Conservation (phyloP, 495 filamentous ascomycete species). For the Recurvomyces mirabilis region DNA sequence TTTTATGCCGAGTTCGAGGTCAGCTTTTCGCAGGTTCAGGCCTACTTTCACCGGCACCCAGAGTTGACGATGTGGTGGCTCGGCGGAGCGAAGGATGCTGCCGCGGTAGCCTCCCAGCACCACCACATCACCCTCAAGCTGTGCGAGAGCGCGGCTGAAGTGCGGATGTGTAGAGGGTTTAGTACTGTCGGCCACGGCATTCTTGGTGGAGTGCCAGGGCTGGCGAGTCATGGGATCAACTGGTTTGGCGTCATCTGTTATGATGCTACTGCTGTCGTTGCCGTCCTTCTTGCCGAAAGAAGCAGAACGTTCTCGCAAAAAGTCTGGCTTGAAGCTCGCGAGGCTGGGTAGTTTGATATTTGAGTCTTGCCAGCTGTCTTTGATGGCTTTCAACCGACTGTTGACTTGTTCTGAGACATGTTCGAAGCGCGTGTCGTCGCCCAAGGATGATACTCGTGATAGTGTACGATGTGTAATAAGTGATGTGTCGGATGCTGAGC, state of each 20-base stretch:
- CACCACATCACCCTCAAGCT: constrained; percentile 73
- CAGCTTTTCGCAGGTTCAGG: constrained; percentile 80
- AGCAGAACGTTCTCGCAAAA: constrained; percentile 10
- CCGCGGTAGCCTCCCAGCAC: constrained; percentile 86
- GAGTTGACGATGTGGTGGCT: constrained; percentile 65
- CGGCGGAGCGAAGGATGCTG: constrained; percentile 76
- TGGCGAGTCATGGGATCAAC: constrained; percentile 12
- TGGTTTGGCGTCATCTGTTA: constrained; percentile 1
- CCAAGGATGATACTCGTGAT: constrained; percentile 69
- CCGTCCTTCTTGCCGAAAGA: background rate
- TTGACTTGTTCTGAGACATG: constrained; percentile 72
- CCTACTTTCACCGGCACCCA: constrained; percentile 96
- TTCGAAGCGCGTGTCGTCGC: constrained; percentile 75
- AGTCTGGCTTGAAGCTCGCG: constrained; percentile 15
- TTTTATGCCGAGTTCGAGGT: constrained; percentile 76
- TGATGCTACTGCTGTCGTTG: background rate
- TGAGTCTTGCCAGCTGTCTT: constrained; percentile 71
- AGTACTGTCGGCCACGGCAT: constrained; percentile 15
- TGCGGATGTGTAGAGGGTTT: constrained; percentile 35
- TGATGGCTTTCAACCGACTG: constrained; percentile 80
- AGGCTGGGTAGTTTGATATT: constrained; percentile 53
- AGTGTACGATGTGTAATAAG: constrained; percentile 45
- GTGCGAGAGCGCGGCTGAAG: constrained; percentile 54
- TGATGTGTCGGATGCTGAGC: constrained; percentile 65
- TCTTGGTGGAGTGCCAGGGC: constrained; percentile 9